Evolutionary conservation across 129 eudicot species (phyloP).

Genomic region (Chrysanthemum seticuspe): DNA sequence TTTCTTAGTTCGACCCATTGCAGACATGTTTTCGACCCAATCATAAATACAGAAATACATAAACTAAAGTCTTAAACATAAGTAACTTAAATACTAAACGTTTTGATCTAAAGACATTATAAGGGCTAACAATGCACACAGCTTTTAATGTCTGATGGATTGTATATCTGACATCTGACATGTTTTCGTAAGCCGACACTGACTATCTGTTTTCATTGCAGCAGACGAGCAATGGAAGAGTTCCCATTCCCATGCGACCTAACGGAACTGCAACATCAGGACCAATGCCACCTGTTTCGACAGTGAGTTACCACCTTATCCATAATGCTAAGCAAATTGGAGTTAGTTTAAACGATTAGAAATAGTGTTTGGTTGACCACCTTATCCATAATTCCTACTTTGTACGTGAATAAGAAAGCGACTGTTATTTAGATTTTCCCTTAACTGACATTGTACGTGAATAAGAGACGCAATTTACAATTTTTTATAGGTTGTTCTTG

Average conservation of each 20-base stretch:
- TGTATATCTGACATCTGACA: background rate
- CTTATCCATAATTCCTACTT: background rate
- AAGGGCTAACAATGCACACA: too few species aligned
- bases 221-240: conserved; percentile 56
- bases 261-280: conserved; percentile 44
- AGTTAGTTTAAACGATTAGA: too few species aligned
- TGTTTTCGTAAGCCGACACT: background rate
- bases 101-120: too few species aligned
- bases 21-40: too few species aligned
- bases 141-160: background rate
- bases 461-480: too few species aligned
- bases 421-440: background rate
- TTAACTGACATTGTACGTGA: background rate
- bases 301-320: conserved; percentile 26
- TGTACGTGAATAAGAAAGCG: background rate
- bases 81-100: too few species aligned
- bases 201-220: background rate
- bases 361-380: too few species aligned
- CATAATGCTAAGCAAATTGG: too few species aligned
- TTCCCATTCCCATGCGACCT: conserved; percentile 48
- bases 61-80: too few species aligned
- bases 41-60: too few species aligned
- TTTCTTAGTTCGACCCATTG: too few species aligned
- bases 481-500: too few species aligned
- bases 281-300: conserved; percentile 36